Percentiles rank a stretch among this genome's conserved stretches.
Evolutionary conservation across 2,329 filamentous ascomycete genomes (phyloP).

Genomic region (Helicocarpus griseus): DNA sequence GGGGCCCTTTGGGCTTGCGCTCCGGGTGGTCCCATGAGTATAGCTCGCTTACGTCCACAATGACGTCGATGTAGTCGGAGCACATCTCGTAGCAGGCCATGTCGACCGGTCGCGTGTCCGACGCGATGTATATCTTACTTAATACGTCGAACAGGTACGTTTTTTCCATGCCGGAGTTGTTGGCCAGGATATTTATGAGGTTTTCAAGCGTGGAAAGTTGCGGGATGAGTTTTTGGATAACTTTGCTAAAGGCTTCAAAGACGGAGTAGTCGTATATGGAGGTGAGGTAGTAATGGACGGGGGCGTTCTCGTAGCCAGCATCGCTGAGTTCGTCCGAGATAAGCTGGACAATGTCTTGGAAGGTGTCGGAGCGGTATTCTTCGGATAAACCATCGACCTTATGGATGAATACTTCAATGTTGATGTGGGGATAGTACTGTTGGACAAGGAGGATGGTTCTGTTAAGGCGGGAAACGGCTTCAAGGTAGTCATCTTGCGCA

Average conservation of each 20-base stretch:
- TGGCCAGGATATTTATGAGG: conserved; percentile 86
- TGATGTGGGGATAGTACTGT: conserved; percentile 81
- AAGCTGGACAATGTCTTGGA: conserved; percentile 90
- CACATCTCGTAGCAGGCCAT: conserved; percentile 97
- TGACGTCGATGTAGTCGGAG: conserved; percentile 96
- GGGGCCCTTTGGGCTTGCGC: conserved; percentile 32
- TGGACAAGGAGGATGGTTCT: conserved; percentile 82
- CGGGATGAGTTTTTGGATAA: conserved; percentile 94
- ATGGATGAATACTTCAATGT: conserved; percentile 97
- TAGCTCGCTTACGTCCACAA: conserved; percentile 92
- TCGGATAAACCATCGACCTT: conserved; percentile 97
- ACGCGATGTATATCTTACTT: conserved; percentile 97
- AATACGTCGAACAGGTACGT: conserved; percentile 96
- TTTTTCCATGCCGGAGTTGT: conserved; percentile 92
- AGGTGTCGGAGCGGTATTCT: conserved; percentile 92
- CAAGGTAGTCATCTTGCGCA: conserved; percentile 93
- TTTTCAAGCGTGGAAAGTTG: conserved; percentile 87
- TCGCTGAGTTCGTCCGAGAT: conserved; percentile 95
- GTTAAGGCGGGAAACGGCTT: conserved; percentile 79
- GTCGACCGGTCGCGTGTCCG: conserved; percentile 84
- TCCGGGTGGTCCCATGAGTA: conserved; percentile 62
- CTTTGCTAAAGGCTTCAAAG: conserved; percentile 96
- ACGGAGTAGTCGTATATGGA: conserved; percentile 98
- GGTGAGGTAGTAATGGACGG: conserved; percentile 89
- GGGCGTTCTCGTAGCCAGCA: conserved; percentile 83